phyloP scores from a whole-genome alignment of 225 moss, liverwort and hornwort genomes.

The Straminergon stramineum region DNA sequence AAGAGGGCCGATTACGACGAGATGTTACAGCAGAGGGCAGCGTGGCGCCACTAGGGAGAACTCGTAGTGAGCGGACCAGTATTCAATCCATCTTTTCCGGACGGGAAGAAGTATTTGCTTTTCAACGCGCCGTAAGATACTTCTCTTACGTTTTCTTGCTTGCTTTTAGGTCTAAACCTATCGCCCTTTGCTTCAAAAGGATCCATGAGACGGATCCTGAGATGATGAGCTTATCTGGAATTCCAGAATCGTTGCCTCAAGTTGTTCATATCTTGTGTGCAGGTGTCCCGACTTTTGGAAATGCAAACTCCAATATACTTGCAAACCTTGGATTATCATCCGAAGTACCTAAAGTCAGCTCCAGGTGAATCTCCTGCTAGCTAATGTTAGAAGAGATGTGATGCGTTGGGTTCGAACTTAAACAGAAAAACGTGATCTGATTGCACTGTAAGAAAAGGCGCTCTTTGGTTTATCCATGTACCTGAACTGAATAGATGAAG shows the following conservation, averaged over 20 bases:
- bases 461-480: not conserved
- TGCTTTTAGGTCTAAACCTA: not conserved
- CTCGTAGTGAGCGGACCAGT: constrained; percentile 43
- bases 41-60: constrained; percentile 63
- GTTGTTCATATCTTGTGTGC: not conserved
- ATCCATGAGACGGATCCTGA: not conserved
- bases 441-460: not conserved
- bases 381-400: not conserved
- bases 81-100: constrained; percentile 68
- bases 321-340: constrained; percentile 40
- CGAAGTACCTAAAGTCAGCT: constrained; percentile 7
- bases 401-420: not conserved
- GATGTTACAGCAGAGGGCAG: constrained; percentile 74
- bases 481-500: not conserved
- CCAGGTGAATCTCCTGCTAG: not conserved
- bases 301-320: constrained; percentile 78
- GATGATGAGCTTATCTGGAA: not conserved
- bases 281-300: constrained; percentile 88
- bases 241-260: not conserved
- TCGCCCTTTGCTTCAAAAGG: not conserved
- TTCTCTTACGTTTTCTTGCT: not conserved
- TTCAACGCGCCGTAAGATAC: constrained; percentile 60
- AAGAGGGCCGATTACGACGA: constrained; percentile 67
- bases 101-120: constrained; percentile 85
- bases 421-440: not conserved